These are phyloP conservation scores for Ogataea henricii DNA, from an alignment of 805 yeast species.

Conservation along the genomic window DNA sequence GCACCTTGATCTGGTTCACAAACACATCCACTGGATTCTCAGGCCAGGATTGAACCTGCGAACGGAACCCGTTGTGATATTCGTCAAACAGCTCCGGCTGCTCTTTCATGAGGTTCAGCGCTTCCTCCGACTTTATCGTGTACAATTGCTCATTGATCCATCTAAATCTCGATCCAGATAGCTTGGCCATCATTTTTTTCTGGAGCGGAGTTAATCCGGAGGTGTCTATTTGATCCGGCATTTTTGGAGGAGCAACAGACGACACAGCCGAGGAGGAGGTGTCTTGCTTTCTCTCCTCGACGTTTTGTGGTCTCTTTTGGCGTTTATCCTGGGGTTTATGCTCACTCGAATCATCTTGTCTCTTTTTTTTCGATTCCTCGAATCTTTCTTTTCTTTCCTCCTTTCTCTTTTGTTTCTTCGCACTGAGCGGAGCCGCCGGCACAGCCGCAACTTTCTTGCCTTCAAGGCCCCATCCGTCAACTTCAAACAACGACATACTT, in stretches of 20 bases:
- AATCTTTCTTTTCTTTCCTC: constrained; percentile 13
- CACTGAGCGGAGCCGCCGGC: constrained; percentile 32
- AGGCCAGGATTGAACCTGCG: constrained; percentile 97
- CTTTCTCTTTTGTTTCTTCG: constrained; percentile 20
- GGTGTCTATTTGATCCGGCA: not conserved
- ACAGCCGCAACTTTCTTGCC: constrained; percentile 52
- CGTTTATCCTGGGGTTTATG: constrained; percentile 3
- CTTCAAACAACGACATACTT: constrained; percentile 70
- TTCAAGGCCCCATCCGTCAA: constrained; percentile 80
- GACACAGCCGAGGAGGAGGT: not conserved
- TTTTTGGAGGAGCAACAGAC: not conserved
- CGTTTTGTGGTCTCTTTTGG: constrained; percentile 5
- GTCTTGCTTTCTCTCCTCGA: not conserved
- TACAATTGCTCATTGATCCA: constrained; percentile 99
- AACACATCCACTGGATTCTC: constrained; percentile 96
- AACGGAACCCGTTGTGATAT: constrained; percentile 92
- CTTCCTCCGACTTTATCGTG: constrained; percentile 78
- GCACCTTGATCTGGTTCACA: constrained; percentile 64
- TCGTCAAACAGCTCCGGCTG: constrained; percentile 92
- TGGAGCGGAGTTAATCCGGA: constrained; percentile 78
- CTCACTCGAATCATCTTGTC: constrained; percentile 4
- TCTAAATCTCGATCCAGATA: constrained; percentile 92
- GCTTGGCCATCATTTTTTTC: constrained; percentile 91
- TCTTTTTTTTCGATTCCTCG: constrained; percentile 7
- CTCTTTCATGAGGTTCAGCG: constrained; percentile 66